phyloP scores from a whole-genome alignment of 441 rosid species.

The Adansonia grandidieri region DNA sequence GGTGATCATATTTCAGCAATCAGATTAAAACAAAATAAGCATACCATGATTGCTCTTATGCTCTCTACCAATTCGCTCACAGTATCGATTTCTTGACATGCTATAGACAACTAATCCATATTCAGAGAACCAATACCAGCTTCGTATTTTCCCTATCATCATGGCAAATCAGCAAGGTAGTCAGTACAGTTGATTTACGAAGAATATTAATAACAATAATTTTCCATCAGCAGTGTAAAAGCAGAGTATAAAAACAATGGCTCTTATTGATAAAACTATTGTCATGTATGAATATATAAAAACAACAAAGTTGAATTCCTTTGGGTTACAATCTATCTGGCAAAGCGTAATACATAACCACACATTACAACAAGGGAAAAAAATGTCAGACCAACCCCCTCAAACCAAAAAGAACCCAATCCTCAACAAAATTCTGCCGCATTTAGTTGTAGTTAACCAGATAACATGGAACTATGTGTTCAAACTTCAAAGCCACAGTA shows the following conservation, averaged over 20 bases:
- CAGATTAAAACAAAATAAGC: slow-evolving; percentile 12
- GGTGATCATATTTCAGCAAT: neutral
- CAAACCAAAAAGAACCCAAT: neutral
- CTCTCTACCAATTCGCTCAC: slow-evolving; percentile 95
- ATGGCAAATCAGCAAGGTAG: slow-evolving; percentile 26
- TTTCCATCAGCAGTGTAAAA: neutral
- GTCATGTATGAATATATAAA: neutral
- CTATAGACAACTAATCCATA: slow-evolving; percentile 84
- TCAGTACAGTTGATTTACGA: neutral
- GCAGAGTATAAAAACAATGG: neutral
- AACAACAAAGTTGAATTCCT: neutral
- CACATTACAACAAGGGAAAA: neutral
- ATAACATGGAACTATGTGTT: neutral
- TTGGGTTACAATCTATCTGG: neutral
- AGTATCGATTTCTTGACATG: slow-evolving; percentile 86
- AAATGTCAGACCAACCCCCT: neutral
- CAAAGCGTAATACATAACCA: slow-evolving; percentile 6
- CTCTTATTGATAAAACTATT: neutral
- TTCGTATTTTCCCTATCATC: slow-evolving; percentile 74
- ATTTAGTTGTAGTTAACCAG: neutral
- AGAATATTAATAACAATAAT: neutral
- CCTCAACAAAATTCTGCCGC: neutral
- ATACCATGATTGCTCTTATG: slow-evolving; percentile 97
- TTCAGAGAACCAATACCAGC: slow-evolving; percentile 99
- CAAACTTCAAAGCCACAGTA: neutral